These are phyloP conservation scores for Aleurites moluccanus DNA, from an alignment of 441 rosid genomes.

Conservation along the genomic window DNA sequence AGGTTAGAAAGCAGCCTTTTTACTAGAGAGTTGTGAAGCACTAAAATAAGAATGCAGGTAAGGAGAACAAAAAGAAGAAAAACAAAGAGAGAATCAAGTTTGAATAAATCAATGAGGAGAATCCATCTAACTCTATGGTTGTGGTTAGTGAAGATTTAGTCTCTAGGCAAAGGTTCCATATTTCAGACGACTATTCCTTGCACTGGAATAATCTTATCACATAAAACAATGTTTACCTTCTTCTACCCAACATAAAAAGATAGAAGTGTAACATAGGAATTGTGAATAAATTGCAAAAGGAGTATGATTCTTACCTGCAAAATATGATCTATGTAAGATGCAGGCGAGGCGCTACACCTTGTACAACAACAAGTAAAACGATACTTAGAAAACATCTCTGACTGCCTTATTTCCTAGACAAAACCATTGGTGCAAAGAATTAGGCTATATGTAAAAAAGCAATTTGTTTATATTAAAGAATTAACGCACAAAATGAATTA, in stretches of 20 bases:
- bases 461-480: not conserved
- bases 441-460: not conserved
- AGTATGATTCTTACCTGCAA: constrained; percentile 51
- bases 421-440: not conserved
- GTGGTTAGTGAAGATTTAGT: not conserved
- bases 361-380: constrained; percentile 62
- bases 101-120: not conserved
- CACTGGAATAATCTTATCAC: not conserved
- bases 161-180: not conserved
- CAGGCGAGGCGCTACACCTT: constrained; percentile 54
- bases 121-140: not conserved
- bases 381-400: constrained; percentile 67
- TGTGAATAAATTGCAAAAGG: not conserved
- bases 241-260: not conserved
- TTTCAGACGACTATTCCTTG: not conserved
- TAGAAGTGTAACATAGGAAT: not conserved
- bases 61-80: not conserved
- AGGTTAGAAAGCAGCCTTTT: not conserved
- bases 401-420: constrained; percentile 57
- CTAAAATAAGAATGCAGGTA: not conserved
- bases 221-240: not conserved
- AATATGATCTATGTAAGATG: constrained; percentile 52
- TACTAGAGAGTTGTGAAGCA: not conserved
- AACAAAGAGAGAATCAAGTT: not conserved
- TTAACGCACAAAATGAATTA: not conserved